Conservation (phyloP, 345 rosid genomes). For the Eucalyptus victrix region DNA sequence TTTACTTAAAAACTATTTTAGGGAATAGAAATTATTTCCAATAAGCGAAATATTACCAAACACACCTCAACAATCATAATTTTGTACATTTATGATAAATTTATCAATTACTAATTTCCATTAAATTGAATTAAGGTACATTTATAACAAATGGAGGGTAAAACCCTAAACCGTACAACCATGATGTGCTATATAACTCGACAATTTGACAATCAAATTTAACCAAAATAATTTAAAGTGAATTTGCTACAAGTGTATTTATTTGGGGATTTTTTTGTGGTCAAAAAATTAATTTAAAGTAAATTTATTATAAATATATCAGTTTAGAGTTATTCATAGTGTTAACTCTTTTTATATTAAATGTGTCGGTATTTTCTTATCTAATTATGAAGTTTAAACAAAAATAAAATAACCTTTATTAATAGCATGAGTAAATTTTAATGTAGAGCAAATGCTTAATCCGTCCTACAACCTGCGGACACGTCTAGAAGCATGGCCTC, state of each 20-base stretch:
- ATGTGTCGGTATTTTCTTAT: not conserved
- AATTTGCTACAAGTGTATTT: fast-evolving
- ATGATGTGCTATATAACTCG: fast-evolving
- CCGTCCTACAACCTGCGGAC: not conserved
- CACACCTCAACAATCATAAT: no score
- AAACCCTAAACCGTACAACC: fast-evolving
- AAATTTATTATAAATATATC: no score
- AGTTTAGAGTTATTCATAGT: fast-evolving
- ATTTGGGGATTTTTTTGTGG: no score
- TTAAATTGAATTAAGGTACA: no score
- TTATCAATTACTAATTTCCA: fast-evolving
- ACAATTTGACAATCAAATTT: no score
- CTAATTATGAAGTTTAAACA: not conserved
- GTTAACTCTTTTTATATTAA: not conserved
- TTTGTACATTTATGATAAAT: no score
- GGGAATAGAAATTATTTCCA: fast-evolving
- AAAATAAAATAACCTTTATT: not conserved
- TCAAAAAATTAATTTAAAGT: no score
- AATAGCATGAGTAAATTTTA: not conserved
- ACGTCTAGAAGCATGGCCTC: not conserved
- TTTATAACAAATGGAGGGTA: fast-evolving
- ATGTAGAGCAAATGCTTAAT: not conserved
- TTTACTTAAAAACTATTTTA: no score
- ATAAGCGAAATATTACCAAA: fast-evolving
- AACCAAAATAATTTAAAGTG: no score